These are phyloP conservation scores for Xylaria palmicola DNA, from an alignment of 495 filamentous ascomycete genomes.

Conservation along the genomic window DNA sequence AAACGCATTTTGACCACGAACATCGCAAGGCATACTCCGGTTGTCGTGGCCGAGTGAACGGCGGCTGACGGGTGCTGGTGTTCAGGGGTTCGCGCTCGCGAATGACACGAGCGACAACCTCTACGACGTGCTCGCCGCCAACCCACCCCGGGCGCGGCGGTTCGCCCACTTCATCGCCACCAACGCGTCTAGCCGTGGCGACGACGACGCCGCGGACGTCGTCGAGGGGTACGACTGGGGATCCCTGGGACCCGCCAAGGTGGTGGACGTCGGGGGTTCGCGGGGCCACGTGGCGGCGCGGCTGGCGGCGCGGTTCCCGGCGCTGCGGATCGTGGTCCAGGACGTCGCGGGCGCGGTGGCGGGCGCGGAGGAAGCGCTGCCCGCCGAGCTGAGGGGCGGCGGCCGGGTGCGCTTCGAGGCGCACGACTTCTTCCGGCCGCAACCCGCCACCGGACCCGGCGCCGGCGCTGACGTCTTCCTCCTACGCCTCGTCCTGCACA, in stretches of 20 bases:
- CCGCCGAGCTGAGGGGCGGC: constrained; percentile 2
- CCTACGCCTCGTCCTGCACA: constrained; percentile 49
- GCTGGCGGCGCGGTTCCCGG: background rate
- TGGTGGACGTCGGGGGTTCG: constrained; percentile 34
- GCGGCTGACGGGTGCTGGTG: background rate
- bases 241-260: constrained; percentile 3
- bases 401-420: constrained; percentile 29
- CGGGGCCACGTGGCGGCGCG: constrained; percentile 12
- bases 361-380: constrained; percentile 16
- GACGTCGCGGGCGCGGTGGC: constrained; percentile 30
- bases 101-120: background rate
- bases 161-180: constrained; percentile 14
- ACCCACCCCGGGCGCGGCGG: background rate
- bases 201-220: background rate
- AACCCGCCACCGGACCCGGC: no score
- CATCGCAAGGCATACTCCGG: no score
- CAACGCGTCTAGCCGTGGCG: background rate
- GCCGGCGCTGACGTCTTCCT: constrained; percentile 48
- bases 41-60: no score
- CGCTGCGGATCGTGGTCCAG: constrained; percentile 20
- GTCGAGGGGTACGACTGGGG: constrained; percentile 23
- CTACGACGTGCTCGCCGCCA: background rate
- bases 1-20: no score
- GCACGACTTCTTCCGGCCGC: constrained; percentile 48
- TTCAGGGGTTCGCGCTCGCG: constrained; percentile 28